These are phyloP conservation scores for Lablab purpureus DNA, from an alignment of 306 rosid species.

Conservation along the genomic window DNA sequence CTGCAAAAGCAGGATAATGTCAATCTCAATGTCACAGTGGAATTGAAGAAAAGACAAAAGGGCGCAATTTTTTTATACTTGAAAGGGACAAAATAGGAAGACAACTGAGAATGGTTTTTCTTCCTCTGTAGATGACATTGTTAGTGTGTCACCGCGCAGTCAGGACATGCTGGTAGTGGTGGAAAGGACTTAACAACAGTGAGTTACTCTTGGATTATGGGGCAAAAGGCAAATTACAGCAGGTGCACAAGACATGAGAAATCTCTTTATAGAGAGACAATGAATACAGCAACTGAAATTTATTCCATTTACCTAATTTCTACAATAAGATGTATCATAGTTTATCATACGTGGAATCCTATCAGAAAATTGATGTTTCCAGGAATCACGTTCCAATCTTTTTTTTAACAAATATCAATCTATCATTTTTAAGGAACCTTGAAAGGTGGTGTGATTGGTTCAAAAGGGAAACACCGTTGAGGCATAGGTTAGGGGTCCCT, in stretches of 20 bases:
- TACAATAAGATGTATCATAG: conserved; percentile 17
- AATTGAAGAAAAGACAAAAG: conserved; percentile 40
- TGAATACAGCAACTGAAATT: background rate
- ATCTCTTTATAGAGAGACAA: conserved; percentile 12
- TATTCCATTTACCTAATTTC: background rate
- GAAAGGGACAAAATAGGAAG: conserved; percentile 32
- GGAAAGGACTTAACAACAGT: conserved; percentile 21
- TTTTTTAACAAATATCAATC: background rate
- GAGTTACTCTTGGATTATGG: conserved; percentile 12
- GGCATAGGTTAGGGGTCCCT: conserved; percentile 3
- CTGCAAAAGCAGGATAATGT: conserved; percentile 57
- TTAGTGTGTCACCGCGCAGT: background rate
- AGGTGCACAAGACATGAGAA: background rate
- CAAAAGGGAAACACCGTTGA: background rate
- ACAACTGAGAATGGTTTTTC: background rate
- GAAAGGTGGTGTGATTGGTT: background rate
- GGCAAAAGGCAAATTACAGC: background rate
- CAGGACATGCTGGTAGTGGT: background rate
- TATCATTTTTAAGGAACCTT: conserved; percentile 11
- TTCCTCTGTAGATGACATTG: background rate
- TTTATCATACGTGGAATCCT: conserved; percentile 5
- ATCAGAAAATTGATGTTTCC: conserved; percentile 13
- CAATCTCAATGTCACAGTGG: conserved; percentile 52
- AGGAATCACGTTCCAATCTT: background rate
- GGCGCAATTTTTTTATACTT: background rate